A percentile compares a stretch with the other conserved stretches of the same genome.
These are phyloP conservation scores for Penicillium odoratum DNA, from an alignment of 495 filamentous ascomycete species.

Conservation along the genomic window DNA sequence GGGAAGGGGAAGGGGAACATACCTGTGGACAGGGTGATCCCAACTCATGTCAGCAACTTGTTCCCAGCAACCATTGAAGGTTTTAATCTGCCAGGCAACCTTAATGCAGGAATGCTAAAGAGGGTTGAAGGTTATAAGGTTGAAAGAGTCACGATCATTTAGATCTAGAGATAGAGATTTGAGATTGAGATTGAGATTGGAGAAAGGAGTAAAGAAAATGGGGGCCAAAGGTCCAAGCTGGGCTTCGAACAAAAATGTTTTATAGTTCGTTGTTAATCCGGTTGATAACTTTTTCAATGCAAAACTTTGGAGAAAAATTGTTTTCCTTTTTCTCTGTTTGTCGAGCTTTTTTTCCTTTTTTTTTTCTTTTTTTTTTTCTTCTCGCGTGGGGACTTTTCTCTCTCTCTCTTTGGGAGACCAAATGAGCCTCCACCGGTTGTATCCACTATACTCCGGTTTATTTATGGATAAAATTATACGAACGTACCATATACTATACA, in stretches of 20 bases:
- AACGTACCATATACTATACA: neutral
- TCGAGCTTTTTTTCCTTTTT: slow-evolving; percentile 27
- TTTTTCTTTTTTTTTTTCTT: slow-evolving; percentile 16
- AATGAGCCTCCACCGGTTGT: slow-evolving; percentile 26
- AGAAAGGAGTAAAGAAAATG: neutral
- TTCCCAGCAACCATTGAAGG: slow-evolving; percentile 46
- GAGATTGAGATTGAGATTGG: neutral
- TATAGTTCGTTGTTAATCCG: no score
- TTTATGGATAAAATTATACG: no score
- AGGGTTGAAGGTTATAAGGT: slow-evolving; percentile 4
- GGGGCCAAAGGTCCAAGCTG: neutral
- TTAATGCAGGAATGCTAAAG: slow-evolving; percentile 10
- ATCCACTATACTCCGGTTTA: slow-evolving; percentile 24
- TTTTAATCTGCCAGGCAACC: slow-evolving; percentile 41
- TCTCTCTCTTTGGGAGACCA: slow-evolving; percentile 12
- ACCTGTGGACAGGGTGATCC: slow-evolving; percentile 73
- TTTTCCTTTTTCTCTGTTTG: slow-evolving; percentile 49
- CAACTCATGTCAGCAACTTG: slow-evolving; percentile 66
- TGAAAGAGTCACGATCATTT: slow-evolving; percentile 8
- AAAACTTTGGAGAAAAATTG: slow-evolving; percentile 17
- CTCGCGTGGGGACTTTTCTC: slow-evolving; percentile 19
- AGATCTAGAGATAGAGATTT: neutral
- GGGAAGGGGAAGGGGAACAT: slow-evolving; percentile 31
- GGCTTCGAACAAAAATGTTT: no score
- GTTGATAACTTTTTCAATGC: no score